Evolutionary conservation across 192 early-diverging fungal species (phyloP).

Genomic region (Cetraspora pellucida): DNA sequence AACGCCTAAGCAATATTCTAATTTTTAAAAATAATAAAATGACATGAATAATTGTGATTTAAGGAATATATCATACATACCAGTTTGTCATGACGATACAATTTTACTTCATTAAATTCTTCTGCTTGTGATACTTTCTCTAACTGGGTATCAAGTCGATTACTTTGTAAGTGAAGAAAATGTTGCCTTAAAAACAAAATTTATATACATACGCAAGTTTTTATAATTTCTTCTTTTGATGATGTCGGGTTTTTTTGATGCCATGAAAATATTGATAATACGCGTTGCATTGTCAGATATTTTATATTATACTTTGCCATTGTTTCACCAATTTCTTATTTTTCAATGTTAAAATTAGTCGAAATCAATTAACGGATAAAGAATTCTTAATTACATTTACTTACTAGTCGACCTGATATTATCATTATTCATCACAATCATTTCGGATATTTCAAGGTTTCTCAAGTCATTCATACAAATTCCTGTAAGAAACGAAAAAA

Average conservation of each 20-base stretch:
- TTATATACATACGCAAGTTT: background rate
- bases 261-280: slow-evolving; percentile 14
- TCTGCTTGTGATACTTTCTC: slow-evolving; percentile 35
- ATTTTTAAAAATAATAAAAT: background rate
- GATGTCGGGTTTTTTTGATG: background rate
- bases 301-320: slow-evolving; percentile 48
- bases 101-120: slow-evolving; percentile 34
- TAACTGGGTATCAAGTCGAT: slow-evolving; percentile 24
- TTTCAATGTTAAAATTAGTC: too few relatives aligned
- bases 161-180: background rate
- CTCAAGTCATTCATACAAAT: slow-evolving; percentile 39
- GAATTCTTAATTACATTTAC: background rate
- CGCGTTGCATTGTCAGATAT: slow-evolving; percentile 32
- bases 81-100: slow-evolving; percentile 37
- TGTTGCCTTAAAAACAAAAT: background rate
- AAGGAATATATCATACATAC: slow-evolving; percentile 29
- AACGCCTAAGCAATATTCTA: slow-evolving; percentile 17
- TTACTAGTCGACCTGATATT: slow-evolving; percentile 26
- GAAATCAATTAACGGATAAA: too few relatives aligned
- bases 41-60: background rate
- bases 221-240: background rate
- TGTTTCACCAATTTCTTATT: slow-evolving; percentile 39
- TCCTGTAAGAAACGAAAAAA: slow-evolving; percentile 15
- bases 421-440: slow-evolving; percentile 29
- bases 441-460: slow-evolving; percentile 22